Percentiles rank a stretch among this genome's conserved stretches.
These are phyloP conservation scores for Gynochthodes officinalis DNA, from an alignment of 257 asterid species.

Conservation along the genomic window DNA sequence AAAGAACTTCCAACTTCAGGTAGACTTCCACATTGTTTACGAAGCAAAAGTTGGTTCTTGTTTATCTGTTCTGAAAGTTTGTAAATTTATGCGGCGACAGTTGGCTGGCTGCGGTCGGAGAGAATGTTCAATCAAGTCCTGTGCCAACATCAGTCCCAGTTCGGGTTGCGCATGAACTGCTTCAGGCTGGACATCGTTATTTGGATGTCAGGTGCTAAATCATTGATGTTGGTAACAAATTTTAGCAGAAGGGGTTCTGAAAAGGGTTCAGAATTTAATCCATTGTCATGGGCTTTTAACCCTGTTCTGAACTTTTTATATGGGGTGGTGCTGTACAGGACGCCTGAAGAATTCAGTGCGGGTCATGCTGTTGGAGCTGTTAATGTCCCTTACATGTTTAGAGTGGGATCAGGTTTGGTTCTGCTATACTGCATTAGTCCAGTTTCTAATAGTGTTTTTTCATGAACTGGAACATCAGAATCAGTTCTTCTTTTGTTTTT, in stretches of 20 bases:
- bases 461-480: neutral
- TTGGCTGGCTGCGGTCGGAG: conserved; percentile 38
- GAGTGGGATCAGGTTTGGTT: conserved; percentile 53
- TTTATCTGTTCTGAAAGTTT: neutral
- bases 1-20: conserved; percentile 46
- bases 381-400: conserved; percentile 67
- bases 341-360: conserved; percentile 54
- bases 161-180: conserved; percentile 72
- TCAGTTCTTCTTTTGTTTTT: neutral
- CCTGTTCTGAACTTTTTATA: neutral
- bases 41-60: neutral
- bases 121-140: conserved; percentile 32
- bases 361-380: conserved; percentile 72
- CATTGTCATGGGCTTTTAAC: neutral
- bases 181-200: conserved; percentile 72
- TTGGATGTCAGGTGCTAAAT: conserved; percentile 61
- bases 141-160: conserved; percentile 75
- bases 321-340: conserved; percentile 37
- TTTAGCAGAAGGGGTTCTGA: neutral
- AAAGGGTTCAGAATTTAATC: neutral
- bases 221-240: neutral
- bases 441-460: neutral
- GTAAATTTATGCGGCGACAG: conserved; percentile 14
- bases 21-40: no score
- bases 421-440: neutral